Conservation (phyloP, 106 monocot species). For the Chionographis japonica region DNA sequence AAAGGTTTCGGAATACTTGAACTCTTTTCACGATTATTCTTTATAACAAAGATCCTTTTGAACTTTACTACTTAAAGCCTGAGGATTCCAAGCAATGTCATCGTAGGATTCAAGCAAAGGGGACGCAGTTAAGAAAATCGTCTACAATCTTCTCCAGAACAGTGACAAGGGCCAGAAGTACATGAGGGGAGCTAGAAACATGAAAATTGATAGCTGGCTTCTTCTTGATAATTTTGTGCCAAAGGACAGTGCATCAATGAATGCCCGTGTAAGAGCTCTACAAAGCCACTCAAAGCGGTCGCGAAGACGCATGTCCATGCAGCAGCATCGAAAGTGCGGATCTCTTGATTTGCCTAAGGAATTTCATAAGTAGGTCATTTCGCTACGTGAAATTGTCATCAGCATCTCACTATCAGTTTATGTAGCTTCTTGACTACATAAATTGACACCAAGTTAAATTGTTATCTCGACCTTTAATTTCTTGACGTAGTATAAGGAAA, state of each 20-base stretch:
- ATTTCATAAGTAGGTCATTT: slow-evolving; percentile 53
- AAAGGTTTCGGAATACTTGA: too few species aligned
- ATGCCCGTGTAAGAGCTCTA: slow-evolving; percentile 57
- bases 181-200: slow-evolving; percentile 36
- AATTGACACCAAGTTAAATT: neutral
- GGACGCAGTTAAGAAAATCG: slow-evolving; percentile 40
- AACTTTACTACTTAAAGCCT: too few species aligned
- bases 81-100: neutral
- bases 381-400: neutral
- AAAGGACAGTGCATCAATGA: slow-evolving; percentile 18
- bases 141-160: slow-evolving; percentile 70
- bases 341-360: slow-evolving; percentile 62
- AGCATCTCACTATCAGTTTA: neutral
- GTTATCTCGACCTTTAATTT: neutral
- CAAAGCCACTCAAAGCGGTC: slow-evolving; percentile 72
- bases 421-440: neutral
- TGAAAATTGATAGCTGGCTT: slow-evolving; percentile 60
- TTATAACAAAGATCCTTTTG: too few species aligned
- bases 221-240: slow-evolving; percentile 78
- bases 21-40: too few species aligned
- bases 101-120: slow-evolving; percentile 38
- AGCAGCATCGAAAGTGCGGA: slow-evolving; percentile 70
- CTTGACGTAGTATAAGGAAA: neutral
- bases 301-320: slow-evolving; percentile 69
- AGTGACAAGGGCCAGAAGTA: slow-evolving; percentile 61